Conservation (phyloP, 306 rosid genomes). For the Pueraria montana region DNA sequence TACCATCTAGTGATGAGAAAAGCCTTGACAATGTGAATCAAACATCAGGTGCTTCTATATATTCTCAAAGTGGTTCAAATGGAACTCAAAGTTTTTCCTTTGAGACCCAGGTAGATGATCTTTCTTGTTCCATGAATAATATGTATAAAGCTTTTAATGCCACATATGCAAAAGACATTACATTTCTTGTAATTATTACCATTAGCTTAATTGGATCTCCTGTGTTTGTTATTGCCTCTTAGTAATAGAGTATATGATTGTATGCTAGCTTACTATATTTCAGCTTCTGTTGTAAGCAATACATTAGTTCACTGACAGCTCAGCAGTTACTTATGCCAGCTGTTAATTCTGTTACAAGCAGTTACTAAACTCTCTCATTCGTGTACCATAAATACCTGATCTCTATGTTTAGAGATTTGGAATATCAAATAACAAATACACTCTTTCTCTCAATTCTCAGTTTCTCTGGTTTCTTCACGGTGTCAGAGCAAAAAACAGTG, state of each 20-base stretch:
- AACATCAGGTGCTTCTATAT: slow-evolving; percentile 49
- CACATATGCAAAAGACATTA: background rate
- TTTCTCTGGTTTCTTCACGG: too few species aligned
- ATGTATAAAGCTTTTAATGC: slow-evolving; percentile 13
- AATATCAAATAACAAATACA: too few species aligned
- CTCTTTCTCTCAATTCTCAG: too few species aligned
- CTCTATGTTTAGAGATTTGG: too few species aligned
- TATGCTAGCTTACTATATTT: too few species aligned
- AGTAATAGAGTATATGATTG: background rate
- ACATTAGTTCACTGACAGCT: too few species aligned
- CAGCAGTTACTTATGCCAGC: too few species aligned
- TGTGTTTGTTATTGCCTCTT: background rate
- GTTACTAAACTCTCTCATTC: too few species aligned
- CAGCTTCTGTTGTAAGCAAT: too few species aligned
- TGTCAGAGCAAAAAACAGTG: too few species aligned
- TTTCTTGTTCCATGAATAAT: slow-evolving; percentile 33
- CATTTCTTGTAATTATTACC: slow-evolving; percentile 12
- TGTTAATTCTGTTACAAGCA: too few species aligned
- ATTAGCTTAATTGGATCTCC: background rate
- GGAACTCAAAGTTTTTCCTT: slow-evolving; percentile 82
- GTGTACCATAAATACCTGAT: too few species aligned
- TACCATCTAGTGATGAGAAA: slow-evolving; percentile 62
- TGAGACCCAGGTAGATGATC: slow-evolving; percentile 85
- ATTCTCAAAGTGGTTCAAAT: slow-evolving; percentile 62
- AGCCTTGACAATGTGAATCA: slow-evolving; percentile 54